Percentiles rank a stretch among this genome's conserved stretches.
phyloP scores from a whole-genome alignment of 345 rosid genomes.

The Arabidopsis arenosa region DNA sequence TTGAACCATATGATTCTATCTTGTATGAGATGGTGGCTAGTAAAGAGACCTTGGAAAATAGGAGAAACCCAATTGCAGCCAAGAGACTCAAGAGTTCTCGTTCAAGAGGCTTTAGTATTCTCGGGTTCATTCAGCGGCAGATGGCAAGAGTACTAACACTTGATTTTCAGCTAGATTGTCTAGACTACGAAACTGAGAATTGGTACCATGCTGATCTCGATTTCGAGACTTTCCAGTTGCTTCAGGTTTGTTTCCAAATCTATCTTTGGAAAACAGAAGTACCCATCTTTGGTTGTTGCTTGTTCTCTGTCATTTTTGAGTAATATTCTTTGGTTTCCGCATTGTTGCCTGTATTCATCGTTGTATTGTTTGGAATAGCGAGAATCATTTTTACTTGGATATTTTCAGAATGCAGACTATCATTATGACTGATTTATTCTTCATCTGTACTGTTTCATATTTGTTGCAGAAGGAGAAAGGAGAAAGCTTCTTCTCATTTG shows the following conservation, averaged over 20 bases:
- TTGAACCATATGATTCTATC: constrained; percentile 79
- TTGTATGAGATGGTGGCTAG: constrained; percentile 96
- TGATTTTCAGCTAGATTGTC: constrained; percentile 90
- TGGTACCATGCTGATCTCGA: constrained; percentile 99
- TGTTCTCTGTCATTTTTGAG: not conserved
- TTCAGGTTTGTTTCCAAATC: constrained; percentile 66
- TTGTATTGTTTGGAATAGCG: not conserved
- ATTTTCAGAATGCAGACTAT: not conserved
- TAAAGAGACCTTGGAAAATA: constrained; percentile 74
- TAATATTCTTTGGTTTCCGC: not conserved
- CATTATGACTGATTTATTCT: constrained; percentile 5
- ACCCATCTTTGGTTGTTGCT: not conserved
- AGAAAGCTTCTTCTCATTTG: constrained; percentile 87
- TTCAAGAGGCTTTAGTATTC: constrained; percentile 71
- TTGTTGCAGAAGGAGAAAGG: constrained; percentile 76
- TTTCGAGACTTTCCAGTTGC: constrained; percentile 82
- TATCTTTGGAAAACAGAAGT: not conserved
- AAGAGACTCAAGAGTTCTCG: constrained; percentile 65
- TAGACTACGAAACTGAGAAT: constrained; percentile 75
- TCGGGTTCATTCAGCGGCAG: constrained; percentile 84
- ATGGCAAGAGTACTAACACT: constrained; percentile 78
- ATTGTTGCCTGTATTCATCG: not conserved
- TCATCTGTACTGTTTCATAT: constrained; percentile 29
- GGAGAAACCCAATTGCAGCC: constrained; percentile 55
- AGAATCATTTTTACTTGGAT: constrained; percentile 1